Evolutionary conservation across 75 land plant species (phyloP).

Genomic region (Sequoiadendron giganteum): DNA sequence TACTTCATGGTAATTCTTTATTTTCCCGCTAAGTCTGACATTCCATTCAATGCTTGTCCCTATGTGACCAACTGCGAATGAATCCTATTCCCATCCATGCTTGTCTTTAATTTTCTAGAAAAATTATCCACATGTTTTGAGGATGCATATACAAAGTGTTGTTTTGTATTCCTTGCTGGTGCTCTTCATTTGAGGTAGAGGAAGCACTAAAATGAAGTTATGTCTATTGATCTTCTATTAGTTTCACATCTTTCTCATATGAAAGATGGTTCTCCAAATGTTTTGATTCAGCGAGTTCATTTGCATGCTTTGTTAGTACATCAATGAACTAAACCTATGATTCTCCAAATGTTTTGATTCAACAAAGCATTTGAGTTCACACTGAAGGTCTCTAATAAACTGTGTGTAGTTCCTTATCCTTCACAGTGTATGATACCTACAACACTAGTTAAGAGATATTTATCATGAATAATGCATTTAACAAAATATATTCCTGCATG

Average conservation of each 20-base stretch:
- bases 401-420: too few relatives aligned
- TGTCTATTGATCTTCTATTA: not conserved
- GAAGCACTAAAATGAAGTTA: too few relatives aligned
- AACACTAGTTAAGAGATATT: too few relatives aligned
- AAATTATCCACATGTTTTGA: not conserved
- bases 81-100: not conserved
- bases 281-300: not conserved
- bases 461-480: too few relatives aligned
- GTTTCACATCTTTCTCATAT: not conserved
- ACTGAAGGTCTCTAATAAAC: too few relatives aligned
- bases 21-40: not conserved
- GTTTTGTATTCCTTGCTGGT: not conserved
- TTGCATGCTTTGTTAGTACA: too few relatives aligned
- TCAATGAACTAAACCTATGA: too few relatives aligned
- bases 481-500: too few relatives aligned
- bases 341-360: too few relatives aligned
- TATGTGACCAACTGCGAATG: not conserved
- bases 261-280: not conserved
- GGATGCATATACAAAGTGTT: not conserved
- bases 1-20: not conserved
- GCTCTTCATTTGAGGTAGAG: not conserved
- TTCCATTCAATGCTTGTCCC: not conserved
- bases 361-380: too few relatives aligned
- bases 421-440: too few relatives aligned
- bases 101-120: not conserved